Evolutionary conservation across 306 rosid species (phyloP).

Genomic region (Ceratonia siliqua): DNA sequence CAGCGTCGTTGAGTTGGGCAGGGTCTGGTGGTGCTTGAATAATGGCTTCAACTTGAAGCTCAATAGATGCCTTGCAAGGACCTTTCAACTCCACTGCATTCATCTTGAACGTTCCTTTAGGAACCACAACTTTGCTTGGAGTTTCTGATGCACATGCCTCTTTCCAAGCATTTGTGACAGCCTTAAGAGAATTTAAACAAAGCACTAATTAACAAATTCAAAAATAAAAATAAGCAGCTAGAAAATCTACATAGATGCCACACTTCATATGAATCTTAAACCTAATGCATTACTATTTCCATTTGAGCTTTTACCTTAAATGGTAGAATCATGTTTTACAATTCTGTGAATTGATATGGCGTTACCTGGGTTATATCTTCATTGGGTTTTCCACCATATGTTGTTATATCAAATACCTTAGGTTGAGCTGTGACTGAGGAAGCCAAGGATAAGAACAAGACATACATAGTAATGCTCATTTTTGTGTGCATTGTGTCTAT

Average conservation of each 20-base stretch:
- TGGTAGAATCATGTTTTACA: neutral
- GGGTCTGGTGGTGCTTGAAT: slow-evolving; percentile 39
- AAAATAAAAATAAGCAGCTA: neutral
- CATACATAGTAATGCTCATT: neutral
- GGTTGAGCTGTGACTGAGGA: neutral
- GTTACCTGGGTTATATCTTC: neutral
- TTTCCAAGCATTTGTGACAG: slow-evolving; percentile 41
- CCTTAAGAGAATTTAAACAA: neutral
- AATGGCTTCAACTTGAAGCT: slow-evolving; percentile 33
- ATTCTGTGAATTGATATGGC: neutral
- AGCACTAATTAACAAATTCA: neutral
- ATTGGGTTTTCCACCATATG: neutral
- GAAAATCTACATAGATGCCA: neutral
- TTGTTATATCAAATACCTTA: neutral
- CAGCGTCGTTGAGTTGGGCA: slow-evolving; percentile 27
- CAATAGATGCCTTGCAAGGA: slow-evolving; percentile 46
- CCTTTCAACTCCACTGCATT: slow-evolving; percentile 10
- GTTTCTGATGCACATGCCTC: slow-evolving; percentile 35
- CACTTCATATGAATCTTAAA: too few relatives aligned
- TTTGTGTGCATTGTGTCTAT: neutral
- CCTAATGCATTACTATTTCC: neutral
- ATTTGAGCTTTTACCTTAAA: neutral
- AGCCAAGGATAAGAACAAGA: neutral
- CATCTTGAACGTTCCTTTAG: slow-evolving; percentile 21
- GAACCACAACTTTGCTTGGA: slow-evolving; percentile 26